phyloP scores from a whole-genome alignment of 2,329 filamentous ascomycete genomes.

The Phaeosphaeriaceae sp. region DNA sequence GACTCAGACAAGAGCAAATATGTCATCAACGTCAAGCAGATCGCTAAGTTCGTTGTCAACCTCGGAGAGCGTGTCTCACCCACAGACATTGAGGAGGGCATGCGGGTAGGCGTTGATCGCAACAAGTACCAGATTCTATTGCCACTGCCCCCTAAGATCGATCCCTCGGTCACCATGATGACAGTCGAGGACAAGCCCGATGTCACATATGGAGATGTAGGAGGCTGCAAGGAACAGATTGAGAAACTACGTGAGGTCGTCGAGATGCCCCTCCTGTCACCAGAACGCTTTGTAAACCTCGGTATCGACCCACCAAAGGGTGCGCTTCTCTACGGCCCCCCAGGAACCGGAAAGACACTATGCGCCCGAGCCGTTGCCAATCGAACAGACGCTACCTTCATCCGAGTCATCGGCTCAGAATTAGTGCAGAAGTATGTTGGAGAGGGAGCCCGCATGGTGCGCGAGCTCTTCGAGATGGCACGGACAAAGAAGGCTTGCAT shows the following conservation, averaged over 20 bases:
- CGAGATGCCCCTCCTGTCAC: constrained; percentile 95
- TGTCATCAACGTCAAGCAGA: constrained; percentile 99
- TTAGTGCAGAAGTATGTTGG: constrained; percentile 99
- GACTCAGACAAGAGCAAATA: constrained; percentile 99
- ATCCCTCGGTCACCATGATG: constrained; percentile 99
- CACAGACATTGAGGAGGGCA: constrained; percentile 98
- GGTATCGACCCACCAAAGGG: constrained; percentile 99
- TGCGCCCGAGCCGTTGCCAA: constrained; percentile 97
- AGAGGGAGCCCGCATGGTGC: constrained; percentile 97
- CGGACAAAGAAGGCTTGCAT: constrained; percentile 99
- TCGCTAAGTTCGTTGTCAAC: constrained; percentile 98
- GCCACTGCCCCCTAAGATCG: constrained; percentile 95
- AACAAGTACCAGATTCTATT: constrained; percentile 99
- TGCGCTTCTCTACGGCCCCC: constrained; percentile 92
- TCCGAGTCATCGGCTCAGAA: constrained; percentile 96
- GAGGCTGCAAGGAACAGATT: constrained; percentile 99
- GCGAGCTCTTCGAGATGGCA: constrained; percentile 99
- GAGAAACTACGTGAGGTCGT: constrained; percentile 99
- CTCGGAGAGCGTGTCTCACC: constrained; percentile 95
- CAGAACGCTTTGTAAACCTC: constrained; percentile 97
- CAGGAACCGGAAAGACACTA: constrained; percentile 98
- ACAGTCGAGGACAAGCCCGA: constrained; percentile 99
- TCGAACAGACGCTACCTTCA: constrained; percentile 97
- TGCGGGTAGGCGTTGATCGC: constrained; percentile 96
- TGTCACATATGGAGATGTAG: constrained; percentile 97